Conservation (phyloP, 768 basidiomycete species). For the Russula griseocarnosa region DNA sequence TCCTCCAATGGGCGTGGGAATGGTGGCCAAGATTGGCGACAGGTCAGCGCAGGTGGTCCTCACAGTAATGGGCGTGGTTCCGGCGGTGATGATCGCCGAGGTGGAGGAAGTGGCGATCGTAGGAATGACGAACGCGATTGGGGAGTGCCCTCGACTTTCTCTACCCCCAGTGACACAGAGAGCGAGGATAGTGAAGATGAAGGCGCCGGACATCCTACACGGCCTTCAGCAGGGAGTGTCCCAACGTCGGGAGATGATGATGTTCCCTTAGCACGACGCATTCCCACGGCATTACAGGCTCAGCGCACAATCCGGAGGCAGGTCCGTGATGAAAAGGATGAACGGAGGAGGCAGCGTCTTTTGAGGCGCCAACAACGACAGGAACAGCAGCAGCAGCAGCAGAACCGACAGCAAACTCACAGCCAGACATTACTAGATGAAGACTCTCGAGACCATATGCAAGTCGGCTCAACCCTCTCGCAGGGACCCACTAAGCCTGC, state of each 20-base stretch:
- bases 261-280: slow-evolving; percentile 75
- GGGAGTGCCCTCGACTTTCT: slow-evolving; percentile 33
- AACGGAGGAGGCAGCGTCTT: slow-evolving; percentile 41
- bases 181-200: slow-evolving; percentile 44
- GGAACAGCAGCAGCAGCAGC: background rate
- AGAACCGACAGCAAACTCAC: slow-evolving; percentile 2
- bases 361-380: slow-evolving; percentile 29
- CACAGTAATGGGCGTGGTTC: slow-evolving; percentile 31
- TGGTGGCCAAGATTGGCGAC: slow-evolving; percentile 28
- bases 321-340: slow-evolving; percentile 63
- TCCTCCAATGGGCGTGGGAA: slow-evolving; percentile 18
- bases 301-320: slow-evolving; percentile 76
- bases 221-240: slow-evolving; percentile 2
- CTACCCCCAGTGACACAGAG: slow-evolving; percentile 35
- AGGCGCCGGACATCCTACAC: slow-evolving; percentile 24
- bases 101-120: slow-evolving; percentile 39
- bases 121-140: slow-evolving; percentile 37
- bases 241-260: slow-evolving; percentile 52
- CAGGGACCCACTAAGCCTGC: background rate
- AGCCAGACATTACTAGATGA: slow-evolving; percentile 3
- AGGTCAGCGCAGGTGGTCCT: slow-evolving; percentile 31
- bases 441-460: background rate
- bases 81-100: slow-evolving; percentile 26
- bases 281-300: slow-evolving; percentile 77
- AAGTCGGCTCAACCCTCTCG: background rate